phyloP scores from a whole-genome alignment of 768 basidiomycete species.

The Leccinellum luteum region DNA sequence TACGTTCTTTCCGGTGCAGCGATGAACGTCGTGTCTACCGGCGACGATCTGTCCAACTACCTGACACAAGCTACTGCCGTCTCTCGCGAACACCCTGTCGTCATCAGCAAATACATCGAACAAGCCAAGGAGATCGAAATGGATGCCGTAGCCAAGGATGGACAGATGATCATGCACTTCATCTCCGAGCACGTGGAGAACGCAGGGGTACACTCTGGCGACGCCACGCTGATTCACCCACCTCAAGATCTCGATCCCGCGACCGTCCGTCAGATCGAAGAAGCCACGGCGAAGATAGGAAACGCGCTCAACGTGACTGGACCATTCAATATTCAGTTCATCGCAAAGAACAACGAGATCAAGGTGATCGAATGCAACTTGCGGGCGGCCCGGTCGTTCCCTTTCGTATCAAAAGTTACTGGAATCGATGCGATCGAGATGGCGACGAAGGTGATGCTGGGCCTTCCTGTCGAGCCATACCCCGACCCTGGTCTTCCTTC shows the following conservation, averaged over 20 bases:
- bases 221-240: constrained; percentile 96
- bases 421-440: constrained; percentile 98
- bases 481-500: constrained; percentile 83
- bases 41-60: constrained; percentile 88
- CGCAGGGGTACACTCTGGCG: constrained; percentile 97
- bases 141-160: constrained; percentile 97
- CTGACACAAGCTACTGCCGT: constrained; percentile 94
- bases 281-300: constrained; percentile 96
- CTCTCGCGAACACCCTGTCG: constrained; percentile 94
- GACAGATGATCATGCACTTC: constrained; percentile 99
- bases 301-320: constrained; percentile 97
- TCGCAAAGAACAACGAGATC: constrained; percentile 99
- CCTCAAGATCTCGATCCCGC: constrained; percentile 97
- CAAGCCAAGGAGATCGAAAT: constrained; percentile 99
- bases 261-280: constrained; percentile 94
- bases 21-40: constrained; percentile 98
- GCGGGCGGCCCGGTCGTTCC: constrained; percentile 96
- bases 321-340: constrained; percentile 99
- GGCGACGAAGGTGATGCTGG: constrained; percentile 98
- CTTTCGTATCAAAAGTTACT: constrained; percentile 98
- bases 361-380: constrained; percentile 99
- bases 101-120: constrained; percentile 99
- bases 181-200: constrained; percentile 99
- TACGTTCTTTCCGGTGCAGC: constrained; percentile 99
- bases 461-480: constrained; percentile 83